These are phyloP conservation scores for Macrophomina tecta DNA, from an alignment of 2,329 filamentous ascomycete genomes.

Conservation along the genomic window DNA sequence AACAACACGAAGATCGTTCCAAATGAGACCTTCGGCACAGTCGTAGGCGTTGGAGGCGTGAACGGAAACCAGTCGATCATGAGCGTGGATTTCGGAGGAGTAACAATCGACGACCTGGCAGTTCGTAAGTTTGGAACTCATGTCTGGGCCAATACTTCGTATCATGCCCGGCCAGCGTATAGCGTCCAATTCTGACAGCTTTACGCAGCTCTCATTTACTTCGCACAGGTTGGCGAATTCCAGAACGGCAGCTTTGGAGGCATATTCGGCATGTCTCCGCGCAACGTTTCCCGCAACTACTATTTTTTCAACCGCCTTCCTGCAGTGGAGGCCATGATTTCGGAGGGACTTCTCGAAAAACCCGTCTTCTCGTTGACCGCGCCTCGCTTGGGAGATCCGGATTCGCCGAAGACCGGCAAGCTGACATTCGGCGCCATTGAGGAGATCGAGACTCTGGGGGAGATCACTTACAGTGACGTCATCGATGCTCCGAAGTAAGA, in stretches of 20 bases:
- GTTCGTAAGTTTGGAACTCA: not conserved
- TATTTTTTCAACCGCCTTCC: conserved; percentile 15
- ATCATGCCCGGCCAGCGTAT: not conserved
- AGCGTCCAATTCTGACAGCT: not conserved
- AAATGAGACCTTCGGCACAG: conserved; percentile 12
- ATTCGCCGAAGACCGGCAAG: not conserved
- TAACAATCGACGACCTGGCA: not conserved
- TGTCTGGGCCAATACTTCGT: not conserved
- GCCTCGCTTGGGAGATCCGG: not conserved
- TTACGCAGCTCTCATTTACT: conserved; percentile 6
- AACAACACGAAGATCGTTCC: not conserved
- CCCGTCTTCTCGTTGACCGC: conserved; percentile 1
- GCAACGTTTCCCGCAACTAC: conserved; percentile 16
- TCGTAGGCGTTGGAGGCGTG: conserved; percentile 5
- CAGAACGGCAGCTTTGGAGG: conserved; percentile 10
- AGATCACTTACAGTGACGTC: conserved; percentile 5
- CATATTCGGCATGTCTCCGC: conserved; percentile 3
- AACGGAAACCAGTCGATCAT: conserved; percentile 14
- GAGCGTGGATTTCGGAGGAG: conserved; percentile 9
- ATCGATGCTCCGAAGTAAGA: conserved; percentile 10
- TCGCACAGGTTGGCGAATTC: not conserved
- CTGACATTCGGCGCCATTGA: conserved; percentile 8
- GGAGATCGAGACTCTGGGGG: not conserved
- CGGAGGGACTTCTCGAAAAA: not conserved
- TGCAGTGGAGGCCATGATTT: conserved; percentile 4